These are phyloP conservation scores for Pezicula radicicola DNA, from an alignment of 2,329 filamentous ascomycete species.

Conservation along the genomic window DNA sequence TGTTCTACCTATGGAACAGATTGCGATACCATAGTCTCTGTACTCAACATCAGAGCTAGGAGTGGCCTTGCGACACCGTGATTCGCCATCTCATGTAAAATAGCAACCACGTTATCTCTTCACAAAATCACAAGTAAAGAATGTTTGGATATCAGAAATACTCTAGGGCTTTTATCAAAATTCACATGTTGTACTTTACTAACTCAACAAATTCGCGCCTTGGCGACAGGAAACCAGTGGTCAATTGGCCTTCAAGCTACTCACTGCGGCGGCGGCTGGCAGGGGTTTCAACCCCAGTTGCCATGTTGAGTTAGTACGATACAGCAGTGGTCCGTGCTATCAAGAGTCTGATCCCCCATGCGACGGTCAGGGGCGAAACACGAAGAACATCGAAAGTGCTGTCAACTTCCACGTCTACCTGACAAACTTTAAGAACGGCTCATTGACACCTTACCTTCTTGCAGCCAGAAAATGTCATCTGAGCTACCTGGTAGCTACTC, in stretches of 20 bases:
- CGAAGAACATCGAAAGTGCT: neutral
- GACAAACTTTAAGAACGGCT: neutral
- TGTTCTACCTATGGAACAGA: no score
- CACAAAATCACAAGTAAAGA: neutral
- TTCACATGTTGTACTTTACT: no score
- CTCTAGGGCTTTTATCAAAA: neutral
- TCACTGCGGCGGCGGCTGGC: no score
- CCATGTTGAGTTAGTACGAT: no score
- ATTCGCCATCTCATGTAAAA: neutral
- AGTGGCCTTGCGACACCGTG: neutral
- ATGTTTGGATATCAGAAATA: neutral
- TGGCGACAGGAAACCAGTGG: no score
- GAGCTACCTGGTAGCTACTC: neutral
- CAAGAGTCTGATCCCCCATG: neutral
- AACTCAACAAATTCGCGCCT: no score
- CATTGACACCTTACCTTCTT: neutral
- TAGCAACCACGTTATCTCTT: neutral
- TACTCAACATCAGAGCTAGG: neutral
- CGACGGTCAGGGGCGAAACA: neutral
- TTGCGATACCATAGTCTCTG: neutral
- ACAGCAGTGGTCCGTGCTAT: neutral
- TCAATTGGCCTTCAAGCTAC: no score
- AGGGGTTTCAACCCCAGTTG: no score
- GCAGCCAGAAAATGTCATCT: neutral
- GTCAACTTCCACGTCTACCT: neutral